Evolutionary conservation across 2,329 filamentous ascomycete species (phyloP), one percentile per base, ranked within the genome.

Genomic region (Colletotrichum karsti): DNA sequence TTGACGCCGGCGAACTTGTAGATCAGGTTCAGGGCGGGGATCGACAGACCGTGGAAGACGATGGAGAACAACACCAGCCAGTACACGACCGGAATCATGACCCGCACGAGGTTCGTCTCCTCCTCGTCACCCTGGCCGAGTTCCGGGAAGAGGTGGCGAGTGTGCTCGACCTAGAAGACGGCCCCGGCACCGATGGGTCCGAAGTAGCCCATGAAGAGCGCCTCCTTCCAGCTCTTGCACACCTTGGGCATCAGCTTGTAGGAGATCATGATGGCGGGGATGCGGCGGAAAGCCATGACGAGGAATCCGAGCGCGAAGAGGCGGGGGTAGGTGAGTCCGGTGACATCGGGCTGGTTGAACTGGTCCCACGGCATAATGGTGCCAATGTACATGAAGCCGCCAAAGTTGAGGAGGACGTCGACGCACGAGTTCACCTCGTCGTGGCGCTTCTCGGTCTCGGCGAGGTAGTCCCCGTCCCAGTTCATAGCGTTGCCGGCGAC

Each of bases 121-220:
- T 80, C 78, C 41, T 78, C 77, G 13, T 73, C 74, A 63, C 81
- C 78, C 3, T 77, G 57, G n/a, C 74, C 77, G 0, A 75, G 65
- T 7, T 77, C 63, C 0, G 81, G 81, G 64, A 84, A 82, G 5
- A 85, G 72, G 6, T 83, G 76, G 4, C 77, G 76, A 2, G 81
- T 79, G 62, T 85, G 83, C 70, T 84, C 81, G 13, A 94, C 84
- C 76, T 95, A 94, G 77, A 94, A 94, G 28, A 93, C 86, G 1
- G 92, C 92, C n/a, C 90, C 91, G 9, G 93, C 91, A 3, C 92
- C 92, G 55, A 94, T 93, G 0, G 92, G 92, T 0, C 92, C 92
- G 72, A 95, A 94, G 68, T 89, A 89, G 0, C 88, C 88, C 85
- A 90, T 87, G 66, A 90, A 90, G 0, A 90, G 72, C 0, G 87